Evolutionary conservation across 2,329 filamentous ascomycete genomes (phyloP).

Genomic region (Sordariomycetes sp.): DNA sequence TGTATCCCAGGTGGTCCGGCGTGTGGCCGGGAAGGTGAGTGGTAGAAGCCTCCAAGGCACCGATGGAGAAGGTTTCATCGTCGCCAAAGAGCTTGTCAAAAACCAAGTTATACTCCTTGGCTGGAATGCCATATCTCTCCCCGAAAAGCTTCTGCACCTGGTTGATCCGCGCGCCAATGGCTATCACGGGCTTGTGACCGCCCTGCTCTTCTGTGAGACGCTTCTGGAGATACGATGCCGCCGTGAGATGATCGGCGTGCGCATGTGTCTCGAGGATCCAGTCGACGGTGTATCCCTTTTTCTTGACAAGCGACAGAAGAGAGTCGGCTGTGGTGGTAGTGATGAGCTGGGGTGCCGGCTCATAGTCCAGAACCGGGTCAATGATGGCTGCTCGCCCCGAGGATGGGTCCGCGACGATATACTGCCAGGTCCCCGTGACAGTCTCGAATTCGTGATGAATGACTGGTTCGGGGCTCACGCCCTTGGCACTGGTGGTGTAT

Average conservation of each 20-base stretch:
- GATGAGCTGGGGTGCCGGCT: slow-evolving; percentile 24
- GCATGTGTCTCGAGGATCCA: slow-evolving; percentile 49
- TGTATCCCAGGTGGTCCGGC: slow-evolving; percentile 46
- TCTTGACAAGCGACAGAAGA: slow-evolving; percentile 25
- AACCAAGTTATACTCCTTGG: slow-evolving; percentile 24
- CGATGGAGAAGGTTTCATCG: slow-evolving; percentile 37
- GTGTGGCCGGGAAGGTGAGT: slow-evolving; percentile 48
- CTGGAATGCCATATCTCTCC: slow-evolving; percentile 28
- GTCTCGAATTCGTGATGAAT: slow-evolving; percentile 16
- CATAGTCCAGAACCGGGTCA: slow-evolving; percentile 47
- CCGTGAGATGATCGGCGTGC: slow-evolving; percentile 47
- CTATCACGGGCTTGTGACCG: slow-evolving; percentile 23
- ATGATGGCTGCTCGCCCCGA: slow-evolving; percentile 40
- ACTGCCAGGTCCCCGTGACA: slow-evolving; percentile 42
- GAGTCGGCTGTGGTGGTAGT: slow-evolving; percentile 37
- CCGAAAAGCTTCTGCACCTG: slow-evolving; percentile 37
- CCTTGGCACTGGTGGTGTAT: neutral
- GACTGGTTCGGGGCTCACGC: slow-evolving; percentile 14
- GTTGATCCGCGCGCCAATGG: slow-evolving; percentile 40
- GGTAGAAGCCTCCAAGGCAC: slow-evolving; percentile 26
- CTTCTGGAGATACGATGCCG: slow-evolving; percentile 41
- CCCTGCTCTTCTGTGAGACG: slow-evolving; percentile 21
- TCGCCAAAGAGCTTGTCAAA: slow-evolving; percentile 43
- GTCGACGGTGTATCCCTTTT: slow-evolving; percentile 31
- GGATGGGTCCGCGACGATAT: slow-evolving; percentile 39